Percentiles rank a stretch among this genome's conserved stretches.
Conservation (phyloP, 2,329 filamentous ascomycete species). For the Cladorrhinum sp. region DNA sequence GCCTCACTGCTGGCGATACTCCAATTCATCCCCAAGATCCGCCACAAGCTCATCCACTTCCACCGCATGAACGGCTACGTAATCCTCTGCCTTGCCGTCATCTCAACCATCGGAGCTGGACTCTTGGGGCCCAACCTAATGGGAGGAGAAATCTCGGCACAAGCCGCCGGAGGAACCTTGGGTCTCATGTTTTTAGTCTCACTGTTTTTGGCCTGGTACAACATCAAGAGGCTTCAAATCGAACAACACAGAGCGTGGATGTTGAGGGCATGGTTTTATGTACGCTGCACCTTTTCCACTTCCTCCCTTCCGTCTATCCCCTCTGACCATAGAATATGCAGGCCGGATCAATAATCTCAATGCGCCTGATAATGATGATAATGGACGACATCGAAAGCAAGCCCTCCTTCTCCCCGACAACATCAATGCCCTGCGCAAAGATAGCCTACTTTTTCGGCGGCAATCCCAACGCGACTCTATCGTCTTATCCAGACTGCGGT, state of each 20-base stretch:
- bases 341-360: slow-evolving; percentile 51
- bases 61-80: slow-evolving; percentile 62
- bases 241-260: slow-evolving; percentile 65
- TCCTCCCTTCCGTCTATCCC: not conserved
- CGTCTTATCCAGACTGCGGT: slow-evolving; percentile 45
- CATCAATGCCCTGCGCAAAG: slow-evolving; percentile 44
- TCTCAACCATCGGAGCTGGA: slow-evolving; percentile 47
- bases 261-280: slow-evolving; percentile 53
- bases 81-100: slow-evolving; percentile 45
- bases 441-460: slow-evolving; percentile 40
- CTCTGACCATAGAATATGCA: slow-evolving; percentile 20
- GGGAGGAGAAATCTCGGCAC: slow-evolving; percentile 52
- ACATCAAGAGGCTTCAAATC: slow-evolving; percentile 59
- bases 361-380: slow-evolving; percentile 47
- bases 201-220: slow-evolving; percentile 48
- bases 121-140: slow-evolving; percentile 52
- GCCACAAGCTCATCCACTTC: slow-evolving; percentile 47
- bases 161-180: slow-evolving; percentile 43
- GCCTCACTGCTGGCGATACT: slow-evolving; percentile 43
- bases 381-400: slow-evolving; percentile 38
- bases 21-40: slow-evolving; percentile 48
- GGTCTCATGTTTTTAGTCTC: slow-evolving; percentile 44
- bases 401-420: slow-evolving; percentile 15
- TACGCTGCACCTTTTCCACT: slow-evolving; percentile 27
- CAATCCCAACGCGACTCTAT: slow-evolving; percentile 29